Evolutionary conservation across 2,329 filamentous ascomycete species (phyloP), one percentile per base, ranked within the genome.

Genomic region (Stagonosporopsis chrysanthemi): DNA sequence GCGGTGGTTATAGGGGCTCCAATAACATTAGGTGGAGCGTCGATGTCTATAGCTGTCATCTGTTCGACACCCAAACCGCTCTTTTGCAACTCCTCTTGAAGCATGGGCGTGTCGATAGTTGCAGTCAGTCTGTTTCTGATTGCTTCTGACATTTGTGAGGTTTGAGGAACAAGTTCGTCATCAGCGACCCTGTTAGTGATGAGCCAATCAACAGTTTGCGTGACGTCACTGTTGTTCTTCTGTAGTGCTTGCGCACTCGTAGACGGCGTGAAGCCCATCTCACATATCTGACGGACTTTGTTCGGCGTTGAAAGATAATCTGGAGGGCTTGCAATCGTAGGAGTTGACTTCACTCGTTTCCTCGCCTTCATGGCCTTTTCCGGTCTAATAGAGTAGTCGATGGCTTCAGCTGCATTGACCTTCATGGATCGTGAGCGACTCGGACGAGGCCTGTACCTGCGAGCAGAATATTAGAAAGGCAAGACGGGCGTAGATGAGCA

Each of bases 361-460:
- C 53, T 48, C 11, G 56, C 43, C 47, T 62, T 69, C 22, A 54
- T 67, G 11, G 62, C 60, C 28, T 67, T 72, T 47, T 76, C 70
- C 19, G 70, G 69, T 33, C 51, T 66, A 22, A 70, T 33, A 2
- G 72, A 75, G 31, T 71, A 73, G 49, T 75, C 70, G 19, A 72
- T 61, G 2, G 65, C 42, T 19, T 71, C 62, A 35, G 67, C 56
- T 4, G 52, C 38, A 26, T 50, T 51, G 22, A 66, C 26, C 23
- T 63, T 72, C 8, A 64, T 54, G n/a, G 75, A 77, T 35, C 75
- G 66, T 23, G 75, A 76, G 12, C 74, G 73, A 52, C 69, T 75
- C 11, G 74, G 74, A 9, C 72, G 70, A 29, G 75, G 73, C 33
- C 73, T 72, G 48, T 76, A 59, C 22, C 56, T 59, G n/a, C 12